phyloP scores from a whole-genome alignment of 148 eudicot species.

The Linanthus parryae region DNA sequence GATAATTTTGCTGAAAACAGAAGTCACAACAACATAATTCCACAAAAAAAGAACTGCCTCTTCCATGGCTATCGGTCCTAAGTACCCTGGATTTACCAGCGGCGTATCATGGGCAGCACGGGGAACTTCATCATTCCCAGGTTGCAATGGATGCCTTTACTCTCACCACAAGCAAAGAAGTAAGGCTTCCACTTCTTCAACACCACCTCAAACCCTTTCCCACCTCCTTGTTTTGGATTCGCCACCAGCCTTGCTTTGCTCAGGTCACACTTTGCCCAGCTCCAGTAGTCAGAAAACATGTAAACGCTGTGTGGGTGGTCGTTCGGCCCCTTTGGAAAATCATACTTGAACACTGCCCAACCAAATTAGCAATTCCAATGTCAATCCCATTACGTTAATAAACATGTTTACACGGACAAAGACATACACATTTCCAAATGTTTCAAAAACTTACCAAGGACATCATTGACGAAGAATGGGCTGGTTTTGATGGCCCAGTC shows the following conservation, averaged over 20 bases:
- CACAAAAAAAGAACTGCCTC: too few relatives aligned
- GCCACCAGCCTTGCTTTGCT: slow-evolving; percentile 42
- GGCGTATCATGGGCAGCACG: slow-evolving; percentile 42
- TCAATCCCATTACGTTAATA: too few relatives aligned
- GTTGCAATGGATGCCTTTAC: slow-evolving; percentile 60
- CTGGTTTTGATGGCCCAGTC: slow-evolving; percentile 45
- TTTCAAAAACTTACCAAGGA: slow-evolving; percentile 24
- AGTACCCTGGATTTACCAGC: too few relatives aligned
- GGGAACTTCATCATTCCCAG: slow-evolving; percentile 61
- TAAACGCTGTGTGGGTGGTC: slow-evolving; percentile 60
- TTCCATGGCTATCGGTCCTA: too few relatives aligned
- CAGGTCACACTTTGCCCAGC: slow-evolving; percentile 58
- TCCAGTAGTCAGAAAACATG: slow-evolving; percentile 46
- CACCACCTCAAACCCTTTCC: slow-evolving; percentile 54
- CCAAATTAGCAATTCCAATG: not conserved
- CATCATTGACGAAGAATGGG: slow-evolving; percentile 41
- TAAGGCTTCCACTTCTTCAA: slow-evolving; percentile 54
- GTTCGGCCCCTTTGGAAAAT: slow-evolving; percentile 35
- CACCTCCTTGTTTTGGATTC: slow-evolving; percentile 34
- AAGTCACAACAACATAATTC: too few relatives aligned
- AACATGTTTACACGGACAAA: too few relatives aligned
- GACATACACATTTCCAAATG: not conserved
- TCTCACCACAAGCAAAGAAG: slow-evolving; percentile 70
- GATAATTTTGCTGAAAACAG: too few relatives aligned
- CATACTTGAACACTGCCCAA: slow-evolving; percentile 65